Conservation (phyloP, 495 filamentous ascomycete species). For the Opeltia flavorubescens region DNA sequence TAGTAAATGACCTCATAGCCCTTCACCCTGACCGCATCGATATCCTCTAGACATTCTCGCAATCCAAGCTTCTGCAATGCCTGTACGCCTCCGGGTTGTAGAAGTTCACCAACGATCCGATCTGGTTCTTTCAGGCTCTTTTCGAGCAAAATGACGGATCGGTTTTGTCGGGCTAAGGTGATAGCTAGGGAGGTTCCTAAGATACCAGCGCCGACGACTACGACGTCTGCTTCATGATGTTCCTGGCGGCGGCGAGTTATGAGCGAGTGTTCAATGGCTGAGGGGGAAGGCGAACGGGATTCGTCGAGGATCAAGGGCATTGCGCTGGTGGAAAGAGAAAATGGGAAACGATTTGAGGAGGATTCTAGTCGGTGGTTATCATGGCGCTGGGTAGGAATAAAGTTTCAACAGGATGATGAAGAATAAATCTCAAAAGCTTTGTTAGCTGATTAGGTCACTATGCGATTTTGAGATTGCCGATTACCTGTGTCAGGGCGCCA, state of each 20-base stretch:
- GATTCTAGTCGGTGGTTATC: no score
- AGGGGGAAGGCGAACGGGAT: slow-evolving; percentile 2
- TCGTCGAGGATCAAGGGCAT: slow-evolving; percentile 17
- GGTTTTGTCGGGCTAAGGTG: slow-evolving; percentile 75
- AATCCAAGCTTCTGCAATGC: slow-evolving; percentile 74
- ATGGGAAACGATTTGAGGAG: not conserved
- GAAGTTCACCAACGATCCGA: slow-evolving; percentile 87
- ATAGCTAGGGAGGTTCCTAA: slow-evolving; percentile 78
- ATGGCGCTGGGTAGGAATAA: no score
- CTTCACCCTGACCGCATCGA: slow-evolving; percentile 67
- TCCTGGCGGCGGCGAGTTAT: slow-evolving; percentile 28
- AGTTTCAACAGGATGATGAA: no score
- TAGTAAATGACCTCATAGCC: slow-evolving; percentile 85
- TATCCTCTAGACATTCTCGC: slow-evolving; percentile 67
- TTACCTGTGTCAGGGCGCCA: not conserved
- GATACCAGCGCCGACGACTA: slow-evolving; percentile 82
- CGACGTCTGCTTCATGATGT: slow-evolving; percentile 57
- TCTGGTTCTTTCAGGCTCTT: slow-evolving; percentile 83
- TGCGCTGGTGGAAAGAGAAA: slow-evolving; percentile 6
- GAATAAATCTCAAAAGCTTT: no score
- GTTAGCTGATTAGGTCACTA: no score
- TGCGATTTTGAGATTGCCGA: not conserved
- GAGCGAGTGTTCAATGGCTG: slow-evolving; percentile 4
- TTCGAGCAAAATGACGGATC: slow-evolving; percentile 85
- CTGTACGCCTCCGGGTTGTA: slow-evolving; percentile 81